A percentile compares a stretch with the other conserved stretches of the same genome.
phyloP scores from a whole-genome alignment of 495 filamentous ascomycete genomes.

The Aspergillus funiculosus region DNA sequence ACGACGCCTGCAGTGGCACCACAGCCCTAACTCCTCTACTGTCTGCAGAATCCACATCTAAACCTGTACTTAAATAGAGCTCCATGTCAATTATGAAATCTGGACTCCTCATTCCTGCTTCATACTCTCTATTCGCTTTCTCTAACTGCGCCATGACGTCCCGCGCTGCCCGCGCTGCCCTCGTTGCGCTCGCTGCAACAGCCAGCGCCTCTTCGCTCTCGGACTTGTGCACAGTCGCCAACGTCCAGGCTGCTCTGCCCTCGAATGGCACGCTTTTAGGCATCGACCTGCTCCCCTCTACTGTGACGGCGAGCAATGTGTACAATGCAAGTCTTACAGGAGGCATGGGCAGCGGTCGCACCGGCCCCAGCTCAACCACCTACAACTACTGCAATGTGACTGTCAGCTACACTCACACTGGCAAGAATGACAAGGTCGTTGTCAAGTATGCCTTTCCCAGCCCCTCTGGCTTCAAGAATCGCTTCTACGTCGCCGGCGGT shows the following conservation, averaged over 20 bases:
- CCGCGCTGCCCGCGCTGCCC: constrained; percentile 15
- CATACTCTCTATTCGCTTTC: no score
- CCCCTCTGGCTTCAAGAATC: constrained; percentile 32
- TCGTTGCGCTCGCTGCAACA: constrained; percentile 24
- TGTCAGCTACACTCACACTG: constrained; percentile 32
- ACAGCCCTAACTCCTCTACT: no score
- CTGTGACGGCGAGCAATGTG: constrained; percentile 24
- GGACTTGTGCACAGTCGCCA: constrained; percentile 32
- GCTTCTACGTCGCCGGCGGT: constrained; percentile 36
- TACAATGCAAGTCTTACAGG: constrained; percentile 19
- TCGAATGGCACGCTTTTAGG: constrained; percentile 32
- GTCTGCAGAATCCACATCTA: no score
- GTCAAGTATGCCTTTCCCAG: constrained; percentile 32
- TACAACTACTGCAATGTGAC: constrained; percentile 36
- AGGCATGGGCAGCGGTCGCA: constrained; percentile 8
- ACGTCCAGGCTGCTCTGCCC: constrained; percentile 28
- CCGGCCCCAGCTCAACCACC: constrained; percentile 13
- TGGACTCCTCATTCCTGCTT: no score
- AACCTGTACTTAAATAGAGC: no score
- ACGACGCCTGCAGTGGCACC: no score
- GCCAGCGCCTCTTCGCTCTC: constrained; percentile 27
- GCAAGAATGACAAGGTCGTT: constrained; percentile 27
- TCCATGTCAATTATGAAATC: no score
- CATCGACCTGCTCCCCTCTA: constrained; percentile 26
- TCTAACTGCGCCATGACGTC: no score